A percentile compares a stretch with the other conserved stretches of the same genome.
These are phyloP conservation scores for Hortiboletus rubellus DNA, from an alignment of 1,284 basidiomycete genomes.

Conservation along the genomic window DNA sequence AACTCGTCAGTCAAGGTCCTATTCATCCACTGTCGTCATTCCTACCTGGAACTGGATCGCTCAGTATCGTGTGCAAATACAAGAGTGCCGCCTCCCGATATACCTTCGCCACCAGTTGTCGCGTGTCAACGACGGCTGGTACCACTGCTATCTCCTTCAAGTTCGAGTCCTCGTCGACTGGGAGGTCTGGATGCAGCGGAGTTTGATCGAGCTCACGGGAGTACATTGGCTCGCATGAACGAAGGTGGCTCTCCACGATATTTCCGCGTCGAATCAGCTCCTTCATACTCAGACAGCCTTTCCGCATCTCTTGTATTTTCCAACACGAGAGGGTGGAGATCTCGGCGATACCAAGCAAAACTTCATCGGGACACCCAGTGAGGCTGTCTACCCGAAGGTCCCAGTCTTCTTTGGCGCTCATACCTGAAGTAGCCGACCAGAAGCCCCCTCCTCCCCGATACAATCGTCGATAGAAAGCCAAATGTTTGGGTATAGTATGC, in stretches of 20 bases:
- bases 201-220: slow-evolving; percentile 36
- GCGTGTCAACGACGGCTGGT: slow-evolving; percentile 41
- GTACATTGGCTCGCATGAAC: slow-evolving; percentile 37
- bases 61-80: slow-evolving; percentile 71
- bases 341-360: slow-evolving; percentile 73
- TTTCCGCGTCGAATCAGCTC: slow-evolving; percentile 69
- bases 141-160: slow-evolving; percentile 28
- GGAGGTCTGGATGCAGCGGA: slow-evolving; percentile 42
- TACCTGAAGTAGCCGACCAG: slow-evolving; percentile 34
- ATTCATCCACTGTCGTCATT: slow-evolving; percentile 17
- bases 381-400: slow-evolving; percentile 61
- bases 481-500: slow-evolving; percentile 62
- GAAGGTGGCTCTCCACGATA: slow-evolving; percentile 62
- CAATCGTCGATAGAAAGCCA: slow-evolving; percentile 63
- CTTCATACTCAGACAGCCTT: slow-evolving; percentile 63
- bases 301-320: slow-evolving; percentile 62
- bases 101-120: slow-evolving; percentile 53
- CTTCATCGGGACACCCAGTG: slow-evolving; percentile 73
- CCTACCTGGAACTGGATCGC: slow-evolving; percentile 63
- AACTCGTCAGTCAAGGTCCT: slow-evolving; percentile 19
- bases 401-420: slow-evolving; percentile 29
- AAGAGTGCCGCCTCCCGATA: slow-evolving; percentile 68
- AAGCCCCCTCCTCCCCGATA: slow-evolving; percentile 43
- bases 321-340: slow-evolving; percentile 72
- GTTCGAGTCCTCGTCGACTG: slow-evolving; percentile 28